Evolutionary conservation across 1,139 yeast genomes (phyloP), one percentile per base, ranked within the genome.

Genomic region (Meyerozyma sp.): DNA sequence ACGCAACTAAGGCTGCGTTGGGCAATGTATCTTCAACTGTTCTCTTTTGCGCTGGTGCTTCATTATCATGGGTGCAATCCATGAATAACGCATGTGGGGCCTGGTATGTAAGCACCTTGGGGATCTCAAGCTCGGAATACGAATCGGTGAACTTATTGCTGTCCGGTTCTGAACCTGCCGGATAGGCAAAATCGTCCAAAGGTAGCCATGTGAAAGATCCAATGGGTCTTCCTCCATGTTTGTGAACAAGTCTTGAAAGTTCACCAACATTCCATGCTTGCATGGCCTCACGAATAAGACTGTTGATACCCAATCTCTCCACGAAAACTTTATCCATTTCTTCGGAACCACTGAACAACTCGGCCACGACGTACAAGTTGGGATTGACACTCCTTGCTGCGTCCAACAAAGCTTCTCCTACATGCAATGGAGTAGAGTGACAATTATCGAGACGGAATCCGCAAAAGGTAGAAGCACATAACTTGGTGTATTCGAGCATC

Each of bases 21-120:
- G 97, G 95, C 41, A 93, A 71, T 0, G 98, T 90, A 58, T 93
- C 98, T 60, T 91, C 96, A 1, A 89, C 84, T 0, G 96, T 90
- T 59, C 98, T 79, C 65, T 86, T 89, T 55, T 91, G 95, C 36
- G 75, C 76, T 3, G 98, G 96, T 32, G 82, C 84, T 63, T 89
- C 94, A 58, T 93, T 93, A 63, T 93, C 98, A 62, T 93, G 98
- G 3, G 98, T 91, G 57, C 97, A 91, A 61, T 93, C 98, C 97
- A 93, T 91, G 56, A 93, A 86, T 55, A 93, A 71, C 0, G 98
- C 96, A 64, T 90, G 98, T 3, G 96, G 95, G 11, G 83, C 81
- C 37, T 83, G 78, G 8, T 81, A 70, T 1, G 81, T 73, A 42
- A 88, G 73, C 11, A 81, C 72, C 51, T 75, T 77, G 3, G 93